These are phyloP conservation scores for Teratosphaeria destructans DNA, from an alignment of 2,329 filamentous ascomycete genomes.

Conservation along the genomic window DNA sequence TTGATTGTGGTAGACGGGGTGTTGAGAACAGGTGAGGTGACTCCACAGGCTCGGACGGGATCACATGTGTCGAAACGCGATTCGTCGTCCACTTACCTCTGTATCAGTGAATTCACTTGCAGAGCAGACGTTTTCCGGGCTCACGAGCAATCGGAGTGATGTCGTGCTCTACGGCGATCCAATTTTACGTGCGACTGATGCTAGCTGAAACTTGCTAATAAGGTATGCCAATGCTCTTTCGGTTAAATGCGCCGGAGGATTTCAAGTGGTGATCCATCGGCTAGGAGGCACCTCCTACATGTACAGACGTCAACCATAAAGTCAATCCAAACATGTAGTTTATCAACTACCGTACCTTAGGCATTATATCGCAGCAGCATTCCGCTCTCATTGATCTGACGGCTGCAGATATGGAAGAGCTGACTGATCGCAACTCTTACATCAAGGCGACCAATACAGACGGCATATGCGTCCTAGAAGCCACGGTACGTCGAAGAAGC, in stretches of 20 bases:
- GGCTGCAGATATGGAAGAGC: constrained; percentile 17
- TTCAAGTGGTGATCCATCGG: too few relatives aligned
- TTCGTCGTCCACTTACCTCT: neutral
- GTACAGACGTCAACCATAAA: neutral
- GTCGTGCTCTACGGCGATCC: neutral
- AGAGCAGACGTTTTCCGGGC: neutral
- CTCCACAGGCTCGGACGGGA: neutral
- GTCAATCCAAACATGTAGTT: neutral
- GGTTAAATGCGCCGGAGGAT: neutral
- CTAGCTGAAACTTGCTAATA: neutral
- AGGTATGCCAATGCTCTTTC: neutral
- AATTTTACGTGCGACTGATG: neutral
- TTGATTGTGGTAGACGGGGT: neutral
- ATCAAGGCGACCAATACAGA: constrained; percentile 22
- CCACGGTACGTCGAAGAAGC: constrained; percentile 8
- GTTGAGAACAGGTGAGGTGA: neutral
- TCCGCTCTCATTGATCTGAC: neutral
- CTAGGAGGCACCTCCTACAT: neutral
- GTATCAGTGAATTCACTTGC: neutral
- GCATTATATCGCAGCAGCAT: neutral
- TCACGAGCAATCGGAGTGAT: neutral
- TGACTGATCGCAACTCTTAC: constrained; percentile 19
- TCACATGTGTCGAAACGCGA: neutral
- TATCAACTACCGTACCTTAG: neutral
- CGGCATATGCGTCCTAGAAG: constrained; percentile 22